phyloP scores from a whole-genome alignment of 805 yeast genomes.

The Isabelozyma rhagii region DNA sequence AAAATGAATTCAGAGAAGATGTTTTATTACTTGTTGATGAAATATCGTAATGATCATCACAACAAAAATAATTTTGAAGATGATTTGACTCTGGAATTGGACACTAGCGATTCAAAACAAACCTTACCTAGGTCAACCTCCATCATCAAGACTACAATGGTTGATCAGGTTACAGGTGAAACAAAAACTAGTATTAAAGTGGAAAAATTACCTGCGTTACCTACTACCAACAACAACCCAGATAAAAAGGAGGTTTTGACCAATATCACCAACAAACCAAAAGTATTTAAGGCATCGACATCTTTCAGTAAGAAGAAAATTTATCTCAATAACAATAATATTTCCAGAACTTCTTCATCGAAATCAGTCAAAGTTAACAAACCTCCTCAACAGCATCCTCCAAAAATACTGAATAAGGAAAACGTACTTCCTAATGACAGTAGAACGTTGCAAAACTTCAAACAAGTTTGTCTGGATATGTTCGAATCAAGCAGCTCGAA shows the following conservation, averaged over 20 bases:
- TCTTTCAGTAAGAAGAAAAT: conserved; percentile 35
- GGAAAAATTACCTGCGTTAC: not conserved
- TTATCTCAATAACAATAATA: conserved; percentile 20
- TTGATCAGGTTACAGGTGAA: conserved; percentile 24
- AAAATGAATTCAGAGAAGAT: conserved; percentile 46
- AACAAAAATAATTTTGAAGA: conserved; percentile 43
- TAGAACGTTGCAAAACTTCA: no score
- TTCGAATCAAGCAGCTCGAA: no score
- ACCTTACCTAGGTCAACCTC: conserved; percentile 39
- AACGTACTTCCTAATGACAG: no score
- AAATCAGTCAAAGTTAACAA: conserved; percentile 6
- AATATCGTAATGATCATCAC: conserved; percentile 48
- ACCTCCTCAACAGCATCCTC: conserved; percentile 7
- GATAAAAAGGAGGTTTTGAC: conserved; percentile 16
- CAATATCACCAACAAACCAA: conserved; percentile 28
- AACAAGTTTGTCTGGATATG: no score
- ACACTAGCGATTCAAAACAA: conserved; percentile 5
- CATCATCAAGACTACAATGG: conserved; percentile 39
- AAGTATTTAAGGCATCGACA: conserved; percentile 34
- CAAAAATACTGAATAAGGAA: conserved; percentile 2
- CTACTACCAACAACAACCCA: not conserved
- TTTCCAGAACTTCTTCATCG: conserved; percentile 19
- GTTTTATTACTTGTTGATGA: conserved; percentile 41
- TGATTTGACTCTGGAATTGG: conserved; percentile 8
- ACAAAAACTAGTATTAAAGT: conserved; percentile 17